phyloP scores from a whole-genome alignment of 2,329 filamentous ascomycete genomes.

The Alternaria burnsii region DNA sequence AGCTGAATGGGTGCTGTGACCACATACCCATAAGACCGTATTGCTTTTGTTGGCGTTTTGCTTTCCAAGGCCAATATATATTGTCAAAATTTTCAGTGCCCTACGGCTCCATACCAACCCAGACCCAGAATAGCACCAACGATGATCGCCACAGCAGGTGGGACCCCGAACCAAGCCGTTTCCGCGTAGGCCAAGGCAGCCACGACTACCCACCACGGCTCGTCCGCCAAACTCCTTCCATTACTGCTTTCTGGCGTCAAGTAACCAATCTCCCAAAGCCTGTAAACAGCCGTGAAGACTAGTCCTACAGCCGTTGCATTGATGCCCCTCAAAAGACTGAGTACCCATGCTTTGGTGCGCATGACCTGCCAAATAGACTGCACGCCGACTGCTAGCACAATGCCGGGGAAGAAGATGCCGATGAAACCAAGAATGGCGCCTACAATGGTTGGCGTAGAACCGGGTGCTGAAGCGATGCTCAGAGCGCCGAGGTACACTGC shows the following conservation, averaged over 20 bases:
- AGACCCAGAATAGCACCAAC: constrained; percentile 52
- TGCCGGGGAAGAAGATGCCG: constrained; percentile 53
- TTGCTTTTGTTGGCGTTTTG: not conserved
- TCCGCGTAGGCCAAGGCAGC: constrained; percentile 53
- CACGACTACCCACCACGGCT: constrained; percentile 59
- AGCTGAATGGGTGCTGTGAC: not conserved
- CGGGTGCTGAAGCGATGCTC: constrained; percentile 36
- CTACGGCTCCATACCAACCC: constrained; percentile 52
- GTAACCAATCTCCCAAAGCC: constrained; percentile 57
- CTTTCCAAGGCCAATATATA: not conserved
- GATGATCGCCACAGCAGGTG: constrained; percentile 52
- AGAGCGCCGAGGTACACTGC: constrained; percentile 55
- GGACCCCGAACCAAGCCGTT: constrained; percentile 52
- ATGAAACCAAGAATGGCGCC: constrained; percentile 52
- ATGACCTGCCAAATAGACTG: constrained; percentile 52
- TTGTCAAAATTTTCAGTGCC: constrained; percentile 14
- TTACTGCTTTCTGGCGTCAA: constrained; percentile 47
- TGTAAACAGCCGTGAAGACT: constrained; percentile 56
- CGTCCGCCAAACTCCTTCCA: constrained; percentile 49
- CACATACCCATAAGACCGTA: not conserved
- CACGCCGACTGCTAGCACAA: constrained; percentile 49
- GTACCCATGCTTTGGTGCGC: constrained; percentile 46
- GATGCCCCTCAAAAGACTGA: constrained; percentile 50
- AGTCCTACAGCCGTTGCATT: constrained; percentile 56
- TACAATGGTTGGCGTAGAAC: constrained; percentile 36